A percentile compares a stretch with the other conserved stretches of the same genome.
Conservation (phyloP, 805 yeast species). For the Dipodascopsis uninucleata region DNA sequence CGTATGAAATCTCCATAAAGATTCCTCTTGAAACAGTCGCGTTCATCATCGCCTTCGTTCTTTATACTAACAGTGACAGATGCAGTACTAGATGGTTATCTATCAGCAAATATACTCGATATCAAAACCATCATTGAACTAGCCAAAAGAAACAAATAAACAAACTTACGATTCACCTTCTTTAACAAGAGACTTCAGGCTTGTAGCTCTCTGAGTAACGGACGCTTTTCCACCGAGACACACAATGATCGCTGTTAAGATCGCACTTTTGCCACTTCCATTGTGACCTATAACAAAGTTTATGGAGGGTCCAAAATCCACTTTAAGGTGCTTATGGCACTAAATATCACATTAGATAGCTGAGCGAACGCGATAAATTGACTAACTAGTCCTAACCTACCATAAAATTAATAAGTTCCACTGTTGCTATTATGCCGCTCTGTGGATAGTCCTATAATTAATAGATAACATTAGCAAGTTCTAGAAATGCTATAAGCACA, state of each 20-base stretch:
- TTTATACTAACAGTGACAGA: conserved; percentile 60
- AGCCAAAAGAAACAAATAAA: background rate
- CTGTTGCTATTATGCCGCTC: conserved; percentile 59
- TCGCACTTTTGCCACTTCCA: conserved; percentile 92
- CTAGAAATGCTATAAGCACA: background rate
- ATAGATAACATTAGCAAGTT: too few species aligned
- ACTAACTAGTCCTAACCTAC: conserved; percentile 24
- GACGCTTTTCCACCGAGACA: conserved; percentile 85
- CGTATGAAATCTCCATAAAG: conserved; percentile 65
- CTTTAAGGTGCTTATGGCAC: conserved; percentile 81
- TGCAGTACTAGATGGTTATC: conserved; percentile 43
- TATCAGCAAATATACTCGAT: too few species aligned
- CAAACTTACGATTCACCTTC: conserved; percentile 59
- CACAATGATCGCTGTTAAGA: conserved; percentile 87
- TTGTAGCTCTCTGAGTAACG: conserved; percentile 79
- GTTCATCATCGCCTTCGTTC: conserved; percentile 64
- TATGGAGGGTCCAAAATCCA: conserved; percentile 73
- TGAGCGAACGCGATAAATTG: conserved; percentile 27
- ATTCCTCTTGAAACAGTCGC: conserved; percentile 62
- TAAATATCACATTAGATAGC: background rate
- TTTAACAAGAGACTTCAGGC: conserved; percentile 64
- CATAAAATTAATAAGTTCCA: conserved; percentile 70
- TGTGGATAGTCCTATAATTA: conserved; percentile 9
- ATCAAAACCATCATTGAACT: background rate
- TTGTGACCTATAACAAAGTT: conserved; percentile 95